phyloP scores from a whole-genome alignment of 1,284 basidiomycete species.

The Entoloma clypeatum region DNA sequence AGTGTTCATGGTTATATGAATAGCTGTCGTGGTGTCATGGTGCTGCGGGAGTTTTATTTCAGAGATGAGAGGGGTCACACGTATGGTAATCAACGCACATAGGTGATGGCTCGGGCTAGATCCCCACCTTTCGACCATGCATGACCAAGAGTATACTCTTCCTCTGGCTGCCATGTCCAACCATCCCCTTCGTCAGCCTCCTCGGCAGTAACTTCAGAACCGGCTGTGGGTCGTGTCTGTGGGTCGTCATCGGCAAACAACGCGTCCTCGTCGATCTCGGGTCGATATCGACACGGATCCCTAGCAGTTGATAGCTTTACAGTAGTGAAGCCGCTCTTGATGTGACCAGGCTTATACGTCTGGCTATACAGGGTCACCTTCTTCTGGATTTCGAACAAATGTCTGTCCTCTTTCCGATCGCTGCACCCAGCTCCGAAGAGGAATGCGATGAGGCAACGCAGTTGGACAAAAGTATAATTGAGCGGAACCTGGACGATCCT shows the following conservation, averaged over 20 bases:
- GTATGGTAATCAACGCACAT: constrained; percentile 48
- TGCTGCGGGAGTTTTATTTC: constrained; percentile 34
- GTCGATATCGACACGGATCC: constrained; percentile 50
- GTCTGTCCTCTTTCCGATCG: constrained; percentile 32
- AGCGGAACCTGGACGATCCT: constrained; percentile 66
- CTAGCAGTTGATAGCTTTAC: constrained; percentile 53
- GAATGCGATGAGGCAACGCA: constrained; percentile 59
- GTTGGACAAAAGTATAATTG: constrained; percentile 64
- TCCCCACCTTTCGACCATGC: constrained; percentile 53
- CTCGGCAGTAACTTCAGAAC: constrained; percentile 22
- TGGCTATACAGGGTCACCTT: constrained; percentile 37
- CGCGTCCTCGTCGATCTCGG: constrained; percentile 29
- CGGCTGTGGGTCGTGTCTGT: constrained; percentile 21
- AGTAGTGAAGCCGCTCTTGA: constrained; percentile 46
- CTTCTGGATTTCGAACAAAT: constrained; percentile 59
- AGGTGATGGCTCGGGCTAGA: constrained; percentile 48
- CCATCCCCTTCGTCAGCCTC: constrained; percentile 29
- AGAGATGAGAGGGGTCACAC: background rate
- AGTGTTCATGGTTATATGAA: constrained; percentile 61
- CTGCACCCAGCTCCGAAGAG: constrained; percentile 44
- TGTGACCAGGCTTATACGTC: constrained; percentile 45
- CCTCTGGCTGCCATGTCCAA: constrained; percentile 64
- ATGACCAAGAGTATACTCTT: constrained; percentile 53
- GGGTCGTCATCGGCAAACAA: constrained; percentile 17
- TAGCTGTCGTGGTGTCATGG: constrained; percentile 44